phyloP scores from a whole-genome alignment of 2,329 filamentous ascomycete species.

The Volutella citrinella region DNA sequence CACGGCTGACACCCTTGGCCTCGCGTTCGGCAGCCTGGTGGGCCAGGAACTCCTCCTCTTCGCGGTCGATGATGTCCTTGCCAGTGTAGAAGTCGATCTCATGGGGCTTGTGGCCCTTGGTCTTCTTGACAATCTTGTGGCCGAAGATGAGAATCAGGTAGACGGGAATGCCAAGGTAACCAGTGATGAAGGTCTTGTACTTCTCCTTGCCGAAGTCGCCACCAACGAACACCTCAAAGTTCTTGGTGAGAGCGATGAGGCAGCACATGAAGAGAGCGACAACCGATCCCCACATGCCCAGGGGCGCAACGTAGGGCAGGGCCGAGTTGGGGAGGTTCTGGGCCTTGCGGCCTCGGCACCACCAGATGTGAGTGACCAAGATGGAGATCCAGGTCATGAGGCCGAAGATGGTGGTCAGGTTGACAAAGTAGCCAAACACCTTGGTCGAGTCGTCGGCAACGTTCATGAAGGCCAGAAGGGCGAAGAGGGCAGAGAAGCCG shows the following conservation, averaged over 20 bases:
- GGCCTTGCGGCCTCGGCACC: conserved; percentile 59
- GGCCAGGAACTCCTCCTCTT: conserved; percentile 67
- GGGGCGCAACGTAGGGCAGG: conserved; percentile 65
- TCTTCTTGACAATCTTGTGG: conserved; percentile 58
- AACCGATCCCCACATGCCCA: conserved; percentile 69
- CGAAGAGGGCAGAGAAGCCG: conserved; percentile 57
- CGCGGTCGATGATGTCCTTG: conserved; percentile 70
- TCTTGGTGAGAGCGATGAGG: conserved; percentile 78
- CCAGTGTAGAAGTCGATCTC: conserved; percentile 69
- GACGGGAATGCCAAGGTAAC: conserved; percentile 73
- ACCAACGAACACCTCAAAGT: conserved; percentile 68
- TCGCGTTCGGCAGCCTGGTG: conserved; percentile 28
- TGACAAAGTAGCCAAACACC: conserved; percentile 65
- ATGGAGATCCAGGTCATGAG: conserved; percentile 67
- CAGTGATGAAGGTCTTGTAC: conserved; percentile 75
- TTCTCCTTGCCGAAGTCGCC: conserved; percentile 56
- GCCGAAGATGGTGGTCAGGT: conserved; percentile 65
- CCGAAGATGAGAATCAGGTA: conserved; percentile 69
- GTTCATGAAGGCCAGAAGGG: conserved; percentile 67
- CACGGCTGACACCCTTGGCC: conserved; percentile 18
- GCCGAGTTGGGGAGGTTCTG: conserved; percentile 54
- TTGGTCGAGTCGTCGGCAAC: conserved; percentile 53
- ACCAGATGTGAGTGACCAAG: conserved; percentile 65
- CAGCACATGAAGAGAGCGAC: conserved; percentile 66
- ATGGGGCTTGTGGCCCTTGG: conserved; percentile 51